Evolutionary conservation across 2,329 filamentous ascomycete species (phyloP), one percentile per base, ranked within the genome.

Genomic region (Trichoderma harzianum): DNA sequence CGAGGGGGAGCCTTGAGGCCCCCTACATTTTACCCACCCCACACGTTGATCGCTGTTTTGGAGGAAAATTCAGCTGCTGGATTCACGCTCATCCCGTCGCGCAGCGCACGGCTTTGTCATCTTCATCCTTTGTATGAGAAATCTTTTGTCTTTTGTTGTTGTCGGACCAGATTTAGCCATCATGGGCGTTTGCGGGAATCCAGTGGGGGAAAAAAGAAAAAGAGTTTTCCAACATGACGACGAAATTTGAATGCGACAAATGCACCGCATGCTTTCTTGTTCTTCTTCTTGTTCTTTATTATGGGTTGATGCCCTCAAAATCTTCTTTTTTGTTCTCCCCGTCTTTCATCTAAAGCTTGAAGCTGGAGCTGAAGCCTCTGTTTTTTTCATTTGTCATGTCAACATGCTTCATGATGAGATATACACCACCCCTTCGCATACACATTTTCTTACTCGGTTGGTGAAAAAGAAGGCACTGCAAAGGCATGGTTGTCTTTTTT

Each of bases 381-480:
- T 65, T 34, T 28, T 34, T 28, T 67, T 55, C 36, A 63, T 70
- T 63, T 69, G 65, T 69, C 66, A 60, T 70, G 58, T 70, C 60
- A 43, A 43, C 39, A 70, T 57, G 68, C 47, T 32, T 51, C 58
- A 63, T 70, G 58, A 70, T 64, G 68, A 55, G 68, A 70, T 63
- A 70, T 64, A 70, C 43, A 70, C n/a, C n/a, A n/a, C n/a, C n/a
- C n/a, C 30, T 53, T 67, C 24, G 64, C 34, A 58, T 0, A 53
- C 34, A 58, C 30, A 36, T 39, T 21, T 21, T 21, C 7, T 24
- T 1, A 21, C 16, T 21, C 34, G 34, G 64, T 58, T 67, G 34
- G 34, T 24, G 57, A 57, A 57, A 36, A 39, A 3, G 18, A 7
- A 39, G 39, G 51, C 51, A 39, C 51, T 67, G 4, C 47, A 30